Conservation (phyloP, 2,329 filamentous ascomycete species). For the Xylariaceae sp. region DNA sequence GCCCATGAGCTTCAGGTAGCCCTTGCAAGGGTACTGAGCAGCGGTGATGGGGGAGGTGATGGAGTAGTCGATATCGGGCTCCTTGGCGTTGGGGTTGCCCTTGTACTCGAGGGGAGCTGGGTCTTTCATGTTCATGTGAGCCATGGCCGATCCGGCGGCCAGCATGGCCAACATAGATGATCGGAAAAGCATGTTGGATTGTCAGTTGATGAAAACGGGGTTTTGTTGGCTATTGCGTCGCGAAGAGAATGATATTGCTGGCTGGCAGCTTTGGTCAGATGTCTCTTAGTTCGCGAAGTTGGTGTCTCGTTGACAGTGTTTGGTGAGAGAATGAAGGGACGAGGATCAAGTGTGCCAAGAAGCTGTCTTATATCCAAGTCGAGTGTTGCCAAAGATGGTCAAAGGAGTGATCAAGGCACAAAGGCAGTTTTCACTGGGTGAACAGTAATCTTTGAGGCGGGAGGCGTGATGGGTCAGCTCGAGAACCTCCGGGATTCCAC, state of each 20-base stretch:
- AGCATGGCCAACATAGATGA: constrained; percentile 34
- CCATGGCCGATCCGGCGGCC: constrained; percentile 40
- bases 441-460: constrained; percentile 7
- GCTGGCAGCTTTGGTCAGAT: constrained; percentile 7
- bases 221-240: neutral
- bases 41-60: constrained; percentile 64
- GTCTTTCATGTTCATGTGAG: constrained; percentile 53
- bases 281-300: constrained; percentile 1
- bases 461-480: constrained; percentile 1
- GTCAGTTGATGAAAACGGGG: constrained; percentile 11
- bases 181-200: constrained; percentile 37
- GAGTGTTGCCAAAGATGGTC: neutral
- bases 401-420: constrained; percentile 5
- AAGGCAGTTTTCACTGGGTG: constrained; percentile 7
- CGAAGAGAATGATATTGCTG: constrained; percentile 2
- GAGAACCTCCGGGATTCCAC: constrained; percentile 10
- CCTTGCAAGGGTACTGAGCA: constrained; percentile 75
- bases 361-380: neutral
- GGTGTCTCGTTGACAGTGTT: constrained; percentile 5
- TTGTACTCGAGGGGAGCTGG: constrained; percentile 51
- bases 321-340: constrained; percentile 1
- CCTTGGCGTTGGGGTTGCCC: constrained; percentile 41
- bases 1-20: constrained; percentile 47
- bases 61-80: constrained; percentile 59
- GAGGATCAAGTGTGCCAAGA: neutral